Percentiles rank a stretch among this genome's conserved stretches.
Evolutionary conservation across 2,329 filamentous ascomycete genomes (phyloP).

Genomic region (Curvularia lunata): DNA sequence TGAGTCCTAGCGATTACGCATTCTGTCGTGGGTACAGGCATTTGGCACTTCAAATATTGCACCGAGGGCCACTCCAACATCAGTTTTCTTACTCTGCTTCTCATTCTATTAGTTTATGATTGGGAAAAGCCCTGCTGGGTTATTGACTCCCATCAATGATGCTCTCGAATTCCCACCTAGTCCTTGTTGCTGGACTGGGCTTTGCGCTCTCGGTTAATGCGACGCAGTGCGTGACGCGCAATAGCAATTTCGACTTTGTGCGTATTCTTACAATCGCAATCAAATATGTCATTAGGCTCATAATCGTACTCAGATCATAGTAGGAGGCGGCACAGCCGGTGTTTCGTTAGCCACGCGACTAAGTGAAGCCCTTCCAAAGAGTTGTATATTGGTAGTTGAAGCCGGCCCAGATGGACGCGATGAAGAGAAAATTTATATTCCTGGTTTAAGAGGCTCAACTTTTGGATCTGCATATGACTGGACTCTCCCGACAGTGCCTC

Average conservation of each 20-base stretch:
- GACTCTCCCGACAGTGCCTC: conserved; percentile 54
- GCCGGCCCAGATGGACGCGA: conserved; percentile 33
- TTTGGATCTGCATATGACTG: conserved; percentile 31
- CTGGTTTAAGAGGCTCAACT: conserved; percentile 28
- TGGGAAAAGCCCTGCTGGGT: neutral
- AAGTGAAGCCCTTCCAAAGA: conserved; percentile 30
- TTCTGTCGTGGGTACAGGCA: neutral
- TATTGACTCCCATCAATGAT: neutral
- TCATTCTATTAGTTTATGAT: neutral
- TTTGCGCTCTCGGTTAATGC: neutral
- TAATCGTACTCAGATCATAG: conserved; percentile 12
- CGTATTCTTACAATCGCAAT: neutral
- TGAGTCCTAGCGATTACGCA: neutral
- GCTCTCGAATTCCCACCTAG: neutral
- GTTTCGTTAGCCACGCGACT: conserved; percentile 32
- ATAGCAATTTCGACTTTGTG: conserved; percentile 8
- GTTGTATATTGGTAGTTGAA: conserved; percentile 29
- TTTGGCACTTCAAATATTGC: neutral
- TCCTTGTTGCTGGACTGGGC: conserved; percentile 1
- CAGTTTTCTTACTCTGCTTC: neutral
- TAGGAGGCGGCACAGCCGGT: conserved; percentile 31
- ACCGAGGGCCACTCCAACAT: neutral
- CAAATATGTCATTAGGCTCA: neutral
- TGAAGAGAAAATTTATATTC: conserved; percentile 29
- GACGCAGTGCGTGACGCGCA: neutral